Base-by-base conservation (phyloP, 768 basidiomycete species). In the Mycena kentingensis region DNA sequence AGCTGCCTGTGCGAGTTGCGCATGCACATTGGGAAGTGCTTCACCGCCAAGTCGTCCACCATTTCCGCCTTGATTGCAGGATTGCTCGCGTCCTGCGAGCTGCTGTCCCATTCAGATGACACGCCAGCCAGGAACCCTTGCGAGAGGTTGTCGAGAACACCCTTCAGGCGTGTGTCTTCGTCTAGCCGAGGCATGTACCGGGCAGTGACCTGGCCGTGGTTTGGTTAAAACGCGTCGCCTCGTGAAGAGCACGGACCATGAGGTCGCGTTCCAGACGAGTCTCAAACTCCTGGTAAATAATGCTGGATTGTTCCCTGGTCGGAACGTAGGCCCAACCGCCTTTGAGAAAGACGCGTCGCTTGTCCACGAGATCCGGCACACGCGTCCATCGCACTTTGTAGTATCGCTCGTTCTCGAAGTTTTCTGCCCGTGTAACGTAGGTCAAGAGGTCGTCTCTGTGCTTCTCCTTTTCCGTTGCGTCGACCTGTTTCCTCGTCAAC, bases 11-110 rank as follows among this genome's bases (percentile, higher is more conserved):
- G 94, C 46, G 97, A 72, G 60, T 86, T 87, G 44, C 92, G 85
- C 94, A 97, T 97, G 67, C 97, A 99, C 60, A 93, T 74, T 1
- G 97, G 97, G 80, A 93, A 98, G 66, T 98, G 93, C 67, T 87
- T 88, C 61, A 73, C 77, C 0, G 94, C 84, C 25, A 98, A 72
- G 27, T 87, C 87, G 62, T 97, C 90, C 2, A 99, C 77, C 94
- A 96, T 95, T 46, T 97, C 96, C 1, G 95, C 95, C 52, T 83
- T 94, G 59, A 98, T 84, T 38, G 80, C 81, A 26, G 86, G 83
- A 0, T 80, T 80, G 26, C 73, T 76, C 4, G 67, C 69, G n/a
- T 78, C 75, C 11, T 79, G 74, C 12, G 80, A 73, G 19, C 78
- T 73, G 42, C 74, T 79, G 49, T 73, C 70, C 85, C 91, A 93